A percentile compares a stretch with the other conserved stretches of the same genome.
phyloP scores from a whole-genome alignment of 2,329 filamentous ascomycete genomes.

The Calonectria honghensis region DNA sequence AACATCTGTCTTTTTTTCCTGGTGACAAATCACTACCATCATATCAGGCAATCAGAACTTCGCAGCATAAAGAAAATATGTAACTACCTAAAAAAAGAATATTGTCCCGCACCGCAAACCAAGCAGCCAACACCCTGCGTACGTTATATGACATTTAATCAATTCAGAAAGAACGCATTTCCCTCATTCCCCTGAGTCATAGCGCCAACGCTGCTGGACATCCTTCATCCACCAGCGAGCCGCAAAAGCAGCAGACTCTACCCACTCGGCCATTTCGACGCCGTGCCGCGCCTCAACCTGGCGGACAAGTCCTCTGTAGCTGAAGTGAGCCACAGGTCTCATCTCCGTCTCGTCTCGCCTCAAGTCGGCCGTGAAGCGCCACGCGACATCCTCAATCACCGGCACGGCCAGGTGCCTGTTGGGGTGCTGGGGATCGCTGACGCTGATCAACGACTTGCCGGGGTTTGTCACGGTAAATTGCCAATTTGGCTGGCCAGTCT shows the following conservation, averaged over 20 bases:
- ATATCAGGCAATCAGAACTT: neutral
- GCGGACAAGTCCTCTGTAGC: neutral
- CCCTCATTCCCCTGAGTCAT: neutral
- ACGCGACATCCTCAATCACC: neutral
- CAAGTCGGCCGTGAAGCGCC: slow-evolving; percentile 8
- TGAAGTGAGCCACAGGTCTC: neutral
- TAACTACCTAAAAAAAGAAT: neutral
- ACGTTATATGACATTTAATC: neutral
- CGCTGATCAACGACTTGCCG: neutral
- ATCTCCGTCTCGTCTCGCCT: neutral
- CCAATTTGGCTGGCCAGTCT: slow-evolving; percentile 48
- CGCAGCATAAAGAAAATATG: neutral
- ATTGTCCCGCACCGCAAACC: neutral
- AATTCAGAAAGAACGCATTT: too few relatives aligned
- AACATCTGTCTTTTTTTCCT: neutral
- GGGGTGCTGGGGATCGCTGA: neutral
- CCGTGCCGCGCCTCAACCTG: neutral
- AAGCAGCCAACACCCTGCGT: neutral
- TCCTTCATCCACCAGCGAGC: slow-evolving; percentile 10
- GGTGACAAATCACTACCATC: rapidly evolving
- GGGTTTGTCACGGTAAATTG: slow-evolving; percentile 11
- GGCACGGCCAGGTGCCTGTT: neutral
- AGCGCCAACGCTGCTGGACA: neutral
- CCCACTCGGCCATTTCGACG: neutral
- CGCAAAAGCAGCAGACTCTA: slow-evolving; percentile 11